Conservation (phyloP, 108 stramenopile genomes). For the Fistulifera pelliculosa region DNA sequence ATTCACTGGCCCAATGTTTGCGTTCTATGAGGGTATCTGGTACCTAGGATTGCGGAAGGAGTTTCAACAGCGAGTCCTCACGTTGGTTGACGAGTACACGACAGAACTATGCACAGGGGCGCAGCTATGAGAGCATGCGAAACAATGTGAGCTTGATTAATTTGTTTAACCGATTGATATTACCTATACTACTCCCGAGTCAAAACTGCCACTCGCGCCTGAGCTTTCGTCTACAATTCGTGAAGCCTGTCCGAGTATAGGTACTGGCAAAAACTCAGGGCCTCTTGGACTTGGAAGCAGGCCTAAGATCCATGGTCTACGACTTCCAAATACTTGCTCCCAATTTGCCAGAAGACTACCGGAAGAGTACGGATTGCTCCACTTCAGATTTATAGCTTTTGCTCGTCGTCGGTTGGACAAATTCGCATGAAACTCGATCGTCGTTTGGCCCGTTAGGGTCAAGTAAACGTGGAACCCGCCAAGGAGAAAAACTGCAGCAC, state of each 20-base stretch:
- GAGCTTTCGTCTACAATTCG: neutral
- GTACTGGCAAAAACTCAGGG: slow-evolving; percentile 81
- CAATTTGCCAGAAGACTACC: slow-evolving; percentile 54
- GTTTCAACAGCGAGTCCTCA: slow-evolving; percentile 24
- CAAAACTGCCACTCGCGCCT: too few species aligned
- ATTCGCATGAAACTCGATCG: slow-evolving; percentile 90
- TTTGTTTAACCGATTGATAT: too few species aligned
- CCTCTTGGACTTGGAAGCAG: slow-evolving; percentile 58
- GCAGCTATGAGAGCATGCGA: slow-evolving; percentile 28
- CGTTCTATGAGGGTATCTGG: slow-evolving; percentile 52
- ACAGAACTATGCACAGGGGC: slow-evolving; percentile 22
- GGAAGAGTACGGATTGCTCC: slow-evolving; percentile 70
- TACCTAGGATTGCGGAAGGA: slow-evolving; percentile 33
- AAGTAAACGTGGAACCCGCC: slow-evolving; percentile 75
- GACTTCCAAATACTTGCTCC: slow-evolving; percentile 65
- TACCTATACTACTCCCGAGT: too few species aligned
- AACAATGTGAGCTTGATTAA: too few species aligned
- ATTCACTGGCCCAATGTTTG: slow-evolving; percentile 51
- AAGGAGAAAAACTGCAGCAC: slow-evolving; percentile 57
- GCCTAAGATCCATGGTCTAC: slow-evolving; percentile 13
- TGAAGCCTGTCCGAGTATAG: slow-evolving; percentile 42
- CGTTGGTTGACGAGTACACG: slow-evolving; percentile 31
- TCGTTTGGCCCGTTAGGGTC: slow-evolving; percentile 66
- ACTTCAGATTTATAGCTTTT: slow-evolving; percentile 22
- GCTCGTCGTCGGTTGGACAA: slow-evolving; percentile 34